Evolutionary conservation across 306 rosid species (phyloP).

Genomic region (barrel medic (Medicago truncatula)): MtrunA17r5.0-ANR NC_053049.1:30889501-30890000

Average conservation of each 20-base stretch:
- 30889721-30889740: too few relatives aligned
- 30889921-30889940: slow-evolving; percentile 36
- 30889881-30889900: slow-evolving; percentile 12
- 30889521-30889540: too few relatives aligned
- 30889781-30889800: too few relatives aligned
- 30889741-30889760: too few relatives aligned
- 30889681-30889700: slow-evolving; percentile 33
- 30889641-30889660: not conserved
- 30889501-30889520: too few relatives aligned
- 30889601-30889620: slow-evolving; percentile 49
- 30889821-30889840: too few relatives aligned
- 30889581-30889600: slow-evolving; percentile 11
- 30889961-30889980: slow-evolving; percentile 7
- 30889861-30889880: not conserved
- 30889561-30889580: too few relatives aligned
- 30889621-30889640: slow-evolving; percentile 37
- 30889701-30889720: too few relatives aligned
- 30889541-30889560: too few relatives aligned
- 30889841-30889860: too few relatives aligned
- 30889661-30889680: slow-evolving; percentile 33
- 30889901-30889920: slow-evolving; percentile 34
- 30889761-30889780: too few relatives aligned
- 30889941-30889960: slow-evolving; percentile 11
- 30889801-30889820: too few relatives aligned
- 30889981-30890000: slow-evolving; percentile 53